These are phyloP conservation scores for Xylaria sp. DNA, from an alignment of 2,329 filamentous ascomycete genomes.

Conservation along the genomic window DNA sequence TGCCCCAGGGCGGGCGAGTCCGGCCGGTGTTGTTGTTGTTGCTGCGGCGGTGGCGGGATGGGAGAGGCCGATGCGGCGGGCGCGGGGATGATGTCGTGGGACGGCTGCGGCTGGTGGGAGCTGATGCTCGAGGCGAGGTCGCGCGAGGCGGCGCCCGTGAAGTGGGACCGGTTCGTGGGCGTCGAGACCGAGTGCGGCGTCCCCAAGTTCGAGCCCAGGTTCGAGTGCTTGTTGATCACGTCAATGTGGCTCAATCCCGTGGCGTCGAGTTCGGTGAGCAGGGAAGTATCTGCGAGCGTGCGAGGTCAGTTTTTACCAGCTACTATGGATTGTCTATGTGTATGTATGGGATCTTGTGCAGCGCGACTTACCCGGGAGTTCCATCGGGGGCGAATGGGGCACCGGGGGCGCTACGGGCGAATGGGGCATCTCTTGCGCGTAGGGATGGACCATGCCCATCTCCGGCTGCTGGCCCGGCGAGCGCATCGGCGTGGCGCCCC, in stretches of 20 bases:
- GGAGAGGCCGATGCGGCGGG: constrained; percentile 7
- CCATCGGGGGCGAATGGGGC: constrained; percentile 47
- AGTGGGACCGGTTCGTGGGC: constrained; percentile 37
- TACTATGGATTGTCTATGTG: constrained; percentile 4
- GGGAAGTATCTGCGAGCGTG: constrained; percentile 45
- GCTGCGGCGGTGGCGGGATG: constrained; percentile 3
- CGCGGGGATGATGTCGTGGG: constrained; percentile 11
- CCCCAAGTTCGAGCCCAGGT: constrained; percentile 29
- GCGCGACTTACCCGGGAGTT: constrained; percentile 48
- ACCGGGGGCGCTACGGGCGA: too few relatives aligned
- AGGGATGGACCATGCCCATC: constrained; percentile 17
- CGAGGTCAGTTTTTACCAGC: too few relatives aligned
- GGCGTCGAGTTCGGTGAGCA: constrained; percentile 49
- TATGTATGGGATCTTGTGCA: neutral
- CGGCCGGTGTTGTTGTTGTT: constrained; percentile 14
- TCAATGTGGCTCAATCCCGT: constrained; percentile 45
- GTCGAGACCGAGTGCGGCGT: constrained; percentile 24
- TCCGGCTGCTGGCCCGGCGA: constrained; percentile 6
- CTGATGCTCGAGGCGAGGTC: constrained; percentile 39
- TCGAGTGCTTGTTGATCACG: constrained; percentile 43
- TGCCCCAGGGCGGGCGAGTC: constrained; percentile 33
- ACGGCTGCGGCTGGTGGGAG: constrained; percentile 8
- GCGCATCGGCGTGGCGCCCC: constrained; percentile 27
- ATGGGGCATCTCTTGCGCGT: constrained; percentile 50
- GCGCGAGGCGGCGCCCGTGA: constrained; percentile 29